Evolutionary conservation across 805 yeast genomes (phyloP), one percentile per base, ranked within the genome.

Genomic region (Kodamaea kakaduensis): DNA sequence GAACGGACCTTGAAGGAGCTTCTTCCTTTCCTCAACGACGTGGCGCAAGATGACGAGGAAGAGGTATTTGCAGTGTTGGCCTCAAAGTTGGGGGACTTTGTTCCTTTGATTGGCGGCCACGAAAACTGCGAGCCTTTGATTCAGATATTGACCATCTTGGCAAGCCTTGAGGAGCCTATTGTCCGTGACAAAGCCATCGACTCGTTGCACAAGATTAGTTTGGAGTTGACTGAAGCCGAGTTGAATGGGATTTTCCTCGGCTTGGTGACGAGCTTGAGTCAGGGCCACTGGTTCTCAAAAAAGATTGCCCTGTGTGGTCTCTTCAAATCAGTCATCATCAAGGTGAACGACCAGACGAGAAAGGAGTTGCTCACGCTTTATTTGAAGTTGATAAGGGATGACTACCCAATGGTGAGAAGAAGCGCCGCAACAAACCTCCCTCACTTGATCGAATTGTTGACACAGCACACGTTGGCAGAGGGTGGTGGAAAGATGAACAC

Each of bases 341-440:
- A 78, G 46, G 84, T 82, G 7, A 71, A 75, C 43, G 66, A 75
- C 12, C 56, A 61, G 2, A 58, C 69, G 26, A 71, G 90, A 56
- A 71, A 71, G 27, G 80, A 78, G 32, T 67, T 93, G 40, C 69
- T 88, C 43, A 69, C 73, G 25, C 61, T 81, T 28, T 90, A 81
- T 59, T 68, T 76, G 40, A 83, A 79, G 46, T 69, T 93, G 47
- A 76, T 84, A 32, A 75, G 74, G 45, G 97, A 93, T 59, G 98
- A 93, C 40, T 85, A 95, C 13, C 98, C 99, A 42, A 88, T 93
- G 96, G 97, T 93, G 14, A 80, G 96, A 61, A 81, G 97, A 56
- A 84, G 96, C 7, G 94, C 97, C 10, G 97, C 95, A 5, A 77
- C 77, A 26, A 77, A 83, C 51, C 72, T 93, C 47, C 96, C 98